Evolutionary conservation across 2,329 filamentous ascomycete genomes (phyloP), one percentile per base, ranked within the genome.

Genomic region (Aspergillus tamarii): DNA sequence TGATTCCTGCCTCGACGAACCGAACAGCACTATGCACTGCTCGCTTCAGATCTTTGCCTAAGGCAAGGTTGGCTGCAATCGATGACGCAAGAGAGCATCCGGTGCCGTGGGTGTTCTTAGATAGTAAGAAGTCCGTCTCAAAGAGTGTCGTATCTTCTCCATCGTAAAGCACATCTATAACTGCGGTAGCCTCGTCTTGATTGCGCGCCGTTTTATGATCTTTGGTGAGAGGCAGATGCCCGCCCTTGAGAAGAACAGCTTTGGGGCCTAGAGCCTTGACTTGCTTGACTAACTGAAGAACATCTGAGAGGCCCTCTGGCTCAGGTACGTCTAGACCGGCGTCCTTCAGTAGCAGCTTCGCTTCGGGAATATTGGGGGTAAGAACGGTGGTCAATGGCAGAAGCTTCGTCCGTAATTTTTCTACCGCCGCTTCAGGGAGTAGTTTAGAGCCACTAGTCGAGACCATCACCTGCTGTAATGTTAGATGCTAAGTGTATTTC

Each of bases 51-150:
- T 77, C 74, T 66, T 83, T 79, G 0, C 83, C 84, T 3, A 74
- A 75, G 4, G 86, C 85, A 16, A 90, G 76, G 65, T 89, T 88
- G 59, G 85, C 88, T 1, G 88, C 87, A 69, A 90, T 88, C 7
- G 88, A 88, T 48, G 88, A 97, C 46, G 95, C 95, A 64, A 98
- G 84, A 11, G 93, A 96, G 74, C 95, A 99, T 4, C 95, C 95
- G 0, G 95, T 98, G 0, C 95, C 95, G 73, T 99, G 95, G 0
- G 94, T 98, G 73, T 94, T 94, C 64, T 84, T 89, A 10, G 90
- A 93, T 11, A 84, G 79, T 66, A 92, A 84, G 73, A 91, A 97
- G 5, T 84, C 83, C 45, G 88, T 91, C 76, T 93, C 85, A 56
- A 97, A 85, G 45, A 88, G 81, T 1, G 87, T 82, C 0, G 85